Evolutionary conservation across 208 protist species (phyloP), one percentile per base, ranked within the genome.

Genomic region (Tritrichomonas musculus): DNA sequence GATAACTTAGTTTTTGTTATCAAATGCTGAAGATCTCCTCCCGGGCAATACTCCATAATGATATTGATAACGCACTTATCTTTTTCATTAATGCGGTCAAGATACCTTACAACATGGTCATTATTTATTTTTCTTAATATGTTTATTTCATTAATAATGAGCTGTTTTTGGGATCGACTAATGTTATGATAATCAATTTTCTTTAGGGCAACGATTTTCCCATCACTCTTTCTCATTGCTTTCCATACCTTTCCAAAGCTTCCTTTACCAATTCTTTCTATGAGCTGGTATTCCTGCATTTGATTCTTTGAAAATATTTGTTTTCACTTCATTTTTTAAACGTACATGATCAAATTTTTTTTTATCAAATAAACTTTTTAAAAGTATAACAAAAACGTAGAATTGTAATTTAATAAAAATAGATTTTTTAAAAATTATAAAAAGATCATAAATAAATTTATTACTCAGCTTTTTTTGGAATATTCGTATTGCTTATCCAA

Each of bases 11-110:
- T 33, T n/a, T 88, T 88, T 57, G 14, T 13, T 22, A 88, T 88
- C 8, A 88, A 57, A 53, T n/a, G 33, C 30, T 88, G 77, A 8
- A 88, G 47, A 88, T 88, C 77, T 14, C 77, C 77, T 33, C 77
- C 77, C 20, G 77, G 47, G 57, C 77, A 88, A 88, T 57, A 88
- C 39, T 88, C 77, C 77, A 88, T 88, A 9, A 88, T 57, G 5
- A 88, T 53, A 17, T 53, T 44, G 13, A 88, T 57, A 27, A 27
- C 57, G 53, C n/a, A 5, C 0, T 88, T 44, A 33, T 25, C 1
- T 57, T 17, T 53, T 27, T 88, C 77, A 36, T 57, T 47, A 88
- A 88, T 57, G 33, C 77, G 44, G 57, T 88, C 77, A 50, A 53
- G 27, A 36, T 88, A 88, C 17, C 41, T 53, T n/a, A 88, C 77